Evolutionary conservation across 2,329 filamentous ascomycete genomes (phyloP), one percentile per base, ranked within the genome.

Genomic region (Calonectria honghensis): DNA sequence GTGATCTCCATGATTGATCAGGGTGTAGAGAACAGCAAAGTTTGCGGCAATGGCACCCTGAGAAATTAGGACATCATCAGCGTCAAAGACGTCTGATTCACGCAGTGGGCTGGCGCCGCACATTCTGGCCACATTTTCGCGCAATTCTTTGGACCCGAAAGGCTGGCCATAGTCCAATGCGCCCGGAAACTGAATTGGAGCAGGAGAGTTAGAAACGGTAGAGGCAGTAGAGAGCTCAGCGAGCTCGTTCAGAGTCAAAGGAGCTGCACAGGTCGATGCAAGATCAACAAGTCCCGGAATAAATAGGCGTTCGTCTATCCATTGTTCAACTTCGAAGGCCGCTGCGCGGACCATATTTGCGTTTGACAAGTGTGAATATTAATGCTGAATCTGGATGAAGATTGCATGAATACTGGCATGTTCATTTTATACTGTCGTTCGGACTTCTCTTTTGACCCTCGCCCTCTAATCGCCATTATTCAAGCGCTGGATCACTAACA

Each of bases 31-130:
- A 6, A 59, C 61, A 4, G 0, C 50, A 37, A 67, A 72, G n/a
- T 72, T 72, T 7, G 50, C 69, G 5, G 61, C 69, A 37, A 72
- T 72, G 6, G 61, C 69, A n/a, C 69, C 69, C 29, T 72, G 69
- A 6, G 69, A 39, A 16, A 72, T 41, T 2, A 72, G 13, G 1
- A 72, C 51, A 31, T 72, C 51, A 2, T 66, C 69, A 20, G 69
- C 61, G 6, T 18, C 48, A 11, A 72, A 24, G 2, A 37, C 24
- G 4, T 64, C 37, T 6, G 61, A 50, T 20, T 59, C 20, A 14
- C 20, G 9, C 37, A 66, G 29, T 5, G 39, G 69, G n/a, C 37
- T 29, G 27, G 57, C 50, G 27, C 69, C 69, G 27, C 50, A 63
- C 20, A 51, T 52, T 6, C 20, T 27, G 6, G 69, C 69, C 14